A percentile compares a stretch with the other conserved stretches of the same genome.
Evolutionary conservation across 257 asterid genomes (phyloP).

Genomic region (Gentiana straminea): DNA sequence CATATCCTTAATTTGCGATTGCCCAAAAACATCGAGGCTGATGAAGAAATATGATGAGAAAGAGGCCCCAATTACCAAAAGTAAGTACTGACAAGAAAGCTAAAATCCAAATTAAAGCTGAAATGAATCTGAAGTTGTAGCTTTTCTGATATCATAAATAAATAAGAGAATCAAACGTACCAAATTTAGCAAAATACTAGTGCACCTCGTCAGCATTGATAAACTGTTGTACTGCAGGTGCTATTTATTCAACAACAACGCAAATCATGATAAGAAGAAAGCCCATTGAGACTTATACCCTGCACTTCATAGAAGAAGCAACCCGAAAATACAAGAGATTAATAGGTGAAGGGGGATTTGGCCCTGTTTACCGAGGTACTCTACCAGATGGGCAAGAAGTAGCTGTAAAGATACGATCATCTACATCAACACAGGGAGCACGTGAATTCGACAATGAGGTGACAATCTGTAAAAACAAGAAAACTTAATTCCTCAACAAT

Average conservation of each 20-base stretch:
- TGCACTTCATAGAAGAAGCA: slow-evolving; percentile 46
- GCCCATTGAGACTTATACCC: slow-evolving; percentile 43
- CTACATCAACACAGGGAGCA: slow-evolving; percentile 84
- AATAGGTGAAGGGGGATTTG: slow-evolving; percentile 94
- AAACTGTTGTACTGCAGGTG: slow-evolving; percentile 45
- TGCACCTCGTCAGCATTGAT: too few species aligned
- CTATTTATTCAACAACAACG: slow-evolving; percentile 50
- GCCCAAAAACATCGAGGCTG: slow-evolving; percentile 23
- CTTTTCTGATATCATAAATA: not conserved
- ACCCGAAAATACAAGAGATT: slow-evolving; percentile 59
- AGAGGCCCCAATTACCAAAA: slow-evolving; percentile 50
- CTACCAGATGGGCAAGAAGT: slow-evolving; percentile 73
- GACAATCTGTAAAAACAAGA: slow-evolving; percentile 1
- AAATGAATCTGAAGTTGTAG: too few species aligned
- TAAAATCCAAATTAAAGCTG: too few species aligned
- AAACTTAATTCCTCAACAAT: not conserved
- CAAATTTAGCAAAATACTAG: not conserved
- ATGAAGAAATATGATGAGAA: slow-evolving; percentile 21
- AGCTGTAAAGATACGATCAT: slow-evolving; percentile 88
- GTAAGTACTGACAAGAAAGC: slow-evolving; percentile 26
- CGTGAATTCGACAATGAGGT: slow-evolving; percentile 87
- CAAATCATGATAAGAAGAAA: slow-evolving; percentile 38
- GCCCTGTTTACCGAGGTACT: slow-evolving; percentile 73
- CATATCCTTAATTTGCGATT: slow-evolving; percentile 24
- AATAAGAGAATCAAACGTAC: too few species aligned